phyloP scores from a whole-genome alignment of 106 monocot species.

The Vanilla planifolia region DNA sequence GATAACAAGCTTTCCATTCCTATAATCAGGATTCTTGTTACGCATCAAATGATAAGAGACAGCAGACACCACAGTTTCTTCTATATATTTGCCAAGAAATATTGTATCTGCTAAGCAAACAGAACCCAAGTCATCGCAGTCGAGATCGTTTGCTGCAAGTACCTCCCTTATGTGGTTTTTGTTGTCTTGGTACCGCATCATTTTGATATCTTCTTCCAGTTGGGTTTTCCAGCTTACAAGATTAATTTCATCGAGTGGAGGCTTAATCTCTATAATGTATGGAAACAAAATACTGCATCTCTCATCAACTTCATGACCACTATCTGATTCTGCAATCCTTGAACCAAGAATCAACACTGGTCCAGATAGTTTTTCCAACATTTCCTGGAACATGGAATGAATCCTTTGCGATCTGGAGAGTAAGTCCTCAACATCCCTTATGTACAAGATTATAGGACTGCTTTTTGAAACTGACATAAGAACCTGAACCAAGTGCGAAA shows the following conservation, averaged over 20 bases:
- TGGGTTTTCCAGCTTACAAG: conserved; percentile 72
- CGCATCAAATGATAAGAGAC: conserved; percentile 88
- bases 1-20: conserved; percentile 77
- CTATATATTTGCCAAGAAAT: conserved; percentile 58
- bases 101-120: conserved; percentile 65
- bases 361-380: conserved; percentile 56
- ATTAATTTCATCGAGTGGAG: conserved; percentile 57
- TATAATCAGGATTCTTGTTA: conserved; percentile 57
- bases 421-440: conserved; percentile 67
- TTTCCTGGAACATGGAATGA: conserved; percentile 51
- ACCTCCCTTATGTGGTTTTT: conserved; percentile 71
- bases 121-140: conserved; percentile 69
- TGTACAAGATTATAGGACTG: conserved; percentile 59
- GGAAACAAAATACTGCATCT: conserved; percentile 49
- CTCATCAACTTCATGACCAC: conserved; percentile 42
- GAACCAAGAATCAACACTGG: conserved; percentile 69
- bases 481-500: conserved; percentile 31
- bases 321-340: conserved; percentile 31
- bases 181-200: conserved; percentile 73
- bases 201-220: conserved; percentile 78
- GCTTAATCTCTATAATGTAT: conserved; percentile 75
- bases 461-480: conserved; percentile 55
- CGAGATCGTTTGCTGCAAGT: conserved; percentile 72
- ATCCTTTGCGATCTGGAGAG: conserved; percentile 51
- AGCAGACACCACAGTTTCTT: conserved; percentile 75